Conservation (phyloP, 2,329 filamentous ascomycete genomes). For the Golovinomyces cichoracearum region DNA sequence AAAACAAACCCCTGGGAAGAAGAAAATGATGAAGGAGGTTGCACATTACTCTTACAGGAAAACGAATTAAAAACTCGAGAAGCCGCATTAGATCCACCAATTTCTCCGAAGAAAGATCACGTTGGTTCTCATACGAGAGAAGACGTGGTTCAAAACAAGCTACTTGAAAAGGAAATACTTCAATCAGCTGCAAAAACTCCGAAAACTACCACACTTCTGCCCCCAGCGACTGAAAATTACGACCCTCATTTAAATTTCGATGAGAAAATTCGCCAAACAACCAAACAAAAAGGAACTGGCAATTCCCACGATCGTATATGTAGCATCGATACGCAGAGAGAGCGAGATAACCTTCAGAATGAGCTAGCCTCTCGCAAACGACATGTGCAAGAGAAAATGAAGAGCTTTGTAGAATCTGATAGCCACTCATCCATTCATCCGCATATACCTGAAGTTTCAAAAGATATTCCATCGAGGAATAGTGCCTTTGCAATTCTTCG, state of each 20-base stretch:
- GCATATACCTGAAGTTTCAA: conserved; percentile 14
- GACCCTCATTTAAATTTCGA: background rate
- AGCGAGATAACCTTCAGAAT: conserved; percentile 44
- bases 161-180: conserved; percentile 4
- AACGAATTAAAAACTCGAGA: no score
- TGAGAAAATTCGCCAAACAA: background rate
- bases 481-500: conserved; percentile 38
- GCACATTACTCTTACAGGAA: no score
- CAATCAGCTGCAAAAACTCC: conserved; percentile 5
- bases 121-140: conserved; percentile 1
- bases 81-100: no score
- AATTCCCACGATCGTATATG: conserved; percentile 20
- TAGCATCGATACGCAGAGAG: conserved; percentile 26
- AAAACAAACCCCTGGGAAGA: conserved; percentile 22
- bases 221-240: background rate
- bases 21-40: conserved; percentile 2
- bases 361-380: conserved; percentile 46
- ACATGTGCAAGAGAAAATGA: conserved; percentile 47
- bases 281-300: conserved; percentile 10
- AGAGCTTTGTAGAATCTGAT: conserved; percentile 40
- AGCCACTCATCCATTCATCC: conserved; percentile 17
- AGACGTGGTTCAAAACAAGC: conserved; percentile 2
- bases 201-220: conserved; percentile 1
- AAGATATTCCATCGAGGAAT: conserved; percentile 16
- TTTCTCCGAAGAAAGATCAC: no score